Base-by-base conservation (phyloP, 2,329 filamentous ascomycete species). In the Trichoderma sp. region DNA sequence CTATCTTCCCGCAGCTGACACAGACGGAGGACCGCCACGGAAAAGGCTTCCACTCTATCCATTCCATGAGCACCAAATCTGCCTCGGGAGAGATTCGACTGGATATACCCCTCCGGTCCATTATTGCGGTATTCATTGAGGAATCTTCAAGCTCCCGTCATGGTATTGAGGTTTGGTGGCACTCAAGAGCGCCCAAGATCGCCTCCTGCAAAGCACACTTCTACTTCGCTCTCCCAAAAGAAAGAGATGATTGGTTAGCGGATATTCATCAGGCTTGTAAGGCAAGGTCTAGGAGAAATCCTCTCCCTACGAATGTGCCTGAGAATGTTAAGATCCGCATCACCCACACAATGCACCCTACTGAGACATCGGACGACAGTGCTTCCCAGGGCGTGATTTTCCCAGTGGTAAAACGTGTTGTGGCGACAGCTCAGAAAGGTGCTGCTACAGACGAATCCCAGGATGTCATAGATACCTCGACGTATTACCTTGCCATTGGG, bases 161-260 rank as follows among this genome's bases (percentile, higher is more conserved):
- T 58, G 86, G 86, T 6, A 78, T 89, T 65, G 87, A 89, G 75
- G 81, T 89, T 2, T 89, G 87, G 86, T 89, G 87, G 87, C 84
- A 83, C 71, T 83, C 83, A 15, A 77, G 80, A 18, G 80, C 82
- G 71, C 82, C 84, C 3, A 80, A 82, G 14, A 79, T 86, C 53
- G 80, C 82, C 15, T 88, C 86, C 73, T 81, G 80, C 72, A 86
- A 84, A 72, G 79, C 84, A 3, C 83, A 85, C 51, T 78, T 89
- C 47, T 85, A 85, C 76, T 88, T 89, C 75, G 79, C 78, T 62
- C 77, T 85, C 34, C 83, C 85, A 9, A 80, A 83, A 32, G 85
- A 87, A 65, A 82, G 86, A 30, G 85, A 88, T 70, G 82, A 84
- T 58, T 86, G 85, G 82, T 77, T 89, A 71, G 81, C 82, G 18